Base-by-base conservation (phyloP, 140 eudicot species). In the Ambrosia hybrid region DNA sequence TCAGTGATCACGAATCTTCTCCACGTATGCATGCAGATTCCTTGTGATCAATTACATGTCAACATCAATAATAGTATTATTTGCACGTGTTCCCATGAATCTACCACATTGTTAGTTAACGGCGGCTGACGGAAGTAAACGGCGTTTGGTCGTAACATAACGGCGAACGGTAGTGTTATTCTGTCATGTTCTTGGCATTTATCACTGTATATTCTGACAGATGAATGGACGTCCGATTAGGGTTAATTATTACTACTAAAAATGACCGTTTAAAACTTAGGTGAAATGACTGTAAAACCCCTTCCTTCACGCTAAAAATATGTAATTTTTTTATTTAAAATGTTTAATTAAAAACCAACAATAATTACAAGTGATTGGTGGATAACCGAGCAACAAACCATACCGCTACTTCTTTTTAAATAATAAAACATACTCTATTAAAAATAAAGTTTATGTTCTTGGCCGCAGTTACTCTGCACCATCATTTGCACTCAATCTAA, bases 211-310 rank as follows among this genome's bases (percentile, higher is more conserved):
- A 21, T 21, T 21, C 46, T 65, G 70, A 65, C 56, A 39, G 56
- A 65, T 65, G 45, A 65, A 16, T 43, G 38, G 16, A 33, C 56
- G 9, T 41, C 9, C 46, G 9, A 41, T 6, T 21, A 21, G 26
- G 26, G 12, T 48, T 4, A 9, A 11, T 48, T 48, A 61, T 61
- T 33, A 13, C 13, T 13, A 16, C 36, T 13, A n/a, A 33, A 64
- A 37, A 37, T 51, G 68, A 63, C 68, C 68, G 69, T 64, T 64
- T 64, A 64, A 37, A 63, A 36, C 69, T 64, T 38, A 1, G 39
- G 39, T n/a, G 9, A 39, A 64, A 39, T n/a, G 5, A 38, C 52
- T 16, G 14, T 36, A 39, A 64, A 63, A 8, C 51, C 69, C 26
- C 26, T 21, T 21, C 26, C 26, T 21, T 21, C 26, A 21, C 26